Conservation (phyloP, 116 monocot species). For the Posidonia oceanica region DNA sequence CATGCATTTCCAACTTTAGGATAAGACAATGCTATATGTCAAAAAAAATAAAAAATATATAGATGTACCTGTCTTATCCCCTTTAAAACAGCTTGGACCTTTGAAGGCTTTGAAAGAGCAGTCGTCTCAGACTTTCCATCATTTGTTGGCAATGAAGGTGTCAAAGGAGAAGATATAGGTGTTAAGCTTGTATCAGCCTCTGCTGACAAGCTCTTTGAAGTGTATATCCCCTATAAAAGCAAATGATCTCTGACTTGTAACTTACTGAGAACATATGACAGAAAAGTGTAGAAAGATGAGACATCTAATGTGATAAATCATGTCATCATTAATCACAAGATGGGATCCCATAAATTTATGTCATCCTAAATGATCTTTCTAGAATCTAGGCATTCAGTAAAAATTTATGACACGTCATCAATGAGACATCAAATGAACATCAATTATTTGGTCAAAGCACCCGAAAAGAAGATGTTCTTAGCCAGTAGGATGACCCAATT, state of each 20-base stretch:
- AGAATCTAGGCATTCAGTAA: neutral
- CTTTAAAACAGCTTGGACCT: conserved; percentile 24
- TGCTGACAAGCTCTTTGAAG: conserved; percentile 12
- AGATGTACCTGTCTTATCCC: conserved; percentile 21
- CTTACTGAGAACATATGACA: too few species aligned
- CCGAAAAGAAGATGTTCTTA: too few species aligned
- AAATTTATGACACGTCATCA: neutral
- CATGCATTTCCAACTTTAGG: too few species aligned
- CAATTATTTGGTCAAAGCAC: too few species aligned
- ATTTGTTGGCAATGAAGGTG: conserved; percentile 7
- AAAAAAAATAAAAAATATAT: too few species aligned
- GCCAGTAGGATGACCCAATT: too few species aligned
- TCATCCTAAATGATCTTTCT: neutral
- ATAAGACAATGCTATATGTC: too few species aligned
- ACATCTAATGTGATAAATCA: neutral
- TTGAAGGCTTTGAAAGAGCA: conserved; percentile 10
- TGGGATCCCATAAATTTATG: neutral
- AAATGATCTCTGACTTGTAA: neutral
- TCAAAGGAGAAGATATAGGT: conserved; percentile 24
- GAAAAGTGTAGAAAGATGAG: too few species aligned
- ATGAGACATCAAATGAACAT: too few species aligned
- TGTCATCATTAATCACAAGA: neutral
- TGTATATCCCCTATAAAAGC: conserved; percentile 13
- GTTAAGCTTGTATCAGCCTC: conserved; percentile 12
- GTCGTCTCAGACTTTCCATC: conserved; percentile 6